Evolutionary conservation across 345 rosid genomes (phyloP).

Genomic region (Rhodomyrtus tomentosa): DNA sequence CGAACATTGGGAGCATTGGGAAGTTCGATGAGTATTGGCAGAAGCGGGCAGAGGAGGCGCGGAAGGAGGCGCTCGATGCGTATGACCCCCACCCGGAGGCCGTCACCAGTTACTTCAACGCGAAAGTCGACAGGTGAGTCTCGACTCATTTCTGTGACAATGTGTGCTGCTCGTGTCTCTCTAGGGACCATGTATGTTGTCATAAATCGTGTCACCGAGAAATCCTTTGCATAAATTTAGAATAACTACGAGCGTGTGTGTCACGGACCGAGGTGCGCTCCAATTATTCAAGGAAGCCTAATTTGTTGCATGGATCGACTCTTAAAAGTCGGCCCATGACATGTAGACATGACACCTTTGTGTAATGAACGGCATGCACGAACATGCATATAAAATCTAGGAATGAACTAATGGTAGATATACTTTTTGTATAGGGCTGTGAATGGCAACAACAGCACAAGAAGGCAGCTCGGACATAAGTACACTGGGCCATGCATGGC

Average conservation of each 20-base stretch:
- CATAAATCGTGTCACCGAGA: not conserved
- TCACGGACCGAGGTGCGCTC: too few species aligned
- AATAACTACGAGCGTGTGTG: not conserved
- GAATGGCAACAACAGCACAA: slow-evolving; percentile 22
- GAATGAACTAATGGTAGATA: not conserved
- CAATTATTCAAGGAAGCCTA: too few species aligned
- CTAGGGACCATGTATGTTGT: too few species aligned
- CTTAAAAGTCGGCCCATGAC: too few species aligned
- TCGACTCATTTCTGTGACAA: not conserved
- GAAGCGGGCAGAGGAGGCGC: slow-evolving; percentile 24
- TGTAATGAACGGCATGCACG: not conserved
- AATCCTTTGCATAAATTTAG: not conserved
- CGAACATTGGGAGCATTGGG: slow-evolving; percentile 21
- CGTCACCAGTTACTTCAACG: slow-evolving; percentile 33
- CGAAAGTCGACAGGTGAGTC: slow-evolving; percentile 27
- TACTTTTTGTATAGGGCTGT: slow-evolving; percentile 5
- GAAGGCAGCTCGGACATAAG: slow-evolving; percentile 23
- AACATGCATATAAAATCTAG: not conserved
- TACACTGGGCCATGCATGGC: slow-evolving; percentile 39
- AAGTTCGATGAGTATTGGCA: slow-evolving; percentile 57
- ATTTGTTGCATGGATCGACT: too few species aligned
- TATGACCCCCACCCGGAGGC: slow-evolving; percentile 38
- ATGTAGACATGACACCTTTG: not conserved
- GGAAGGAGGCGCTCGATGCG: slow-evolving; percentile 16
- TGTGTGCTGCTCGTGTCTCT: too few species aligned